Evolutionary conservation across 371 early-diverging fungal genomes (phyloP), one percentile per base, ranked within the genome.

Genomic region (Funneliformis caledonium): DNA sequence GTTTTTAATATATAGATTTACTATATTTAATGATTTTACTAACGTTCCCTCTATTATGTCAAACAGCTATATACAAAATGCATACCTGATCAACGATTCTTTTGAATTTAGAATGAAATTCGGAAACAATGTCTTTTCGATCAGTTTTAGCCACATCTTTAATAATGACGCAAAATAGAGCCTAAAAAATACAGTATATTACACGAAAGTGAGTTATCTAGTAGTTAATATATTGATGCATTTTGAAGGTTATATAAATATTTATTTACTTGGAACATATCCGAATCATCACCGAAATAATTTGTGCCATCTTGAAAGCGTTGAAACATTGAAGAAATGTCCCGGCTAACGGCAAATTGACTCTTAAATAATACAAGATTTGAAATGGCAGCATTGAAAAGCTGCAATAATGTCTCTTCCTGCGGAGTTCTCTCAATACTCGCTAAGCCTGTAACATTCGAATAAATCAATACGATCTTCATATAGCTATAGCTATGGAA

Each of bases 331-430:
- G 50, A 33, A 22, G 79, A 79, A 22, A 79, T 79, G 52, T 79
- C 79, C 11, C 79, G 50, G 59, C 60, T 79, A 16, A 79, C 72
- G 2, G 79, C 68, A 59, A 79, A 79, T 52, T 79, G 79, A 37
- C 60, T 79, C 16, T 79, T 79, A 26, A 79, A 79, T 11, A 79
- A 31, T 14, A 79, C 60, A 52, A 82, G 62, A 22, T 59, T 62
- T 8, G 81, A 79, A 14, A 81, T 56, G 3, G 83, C 84, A 19
- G 80, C 70, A 72, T 84, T 84, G 48, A 84, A 60, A 12, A 85
- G 37, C 22, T 74, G 52, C 31, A 85, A 79, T 10, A 84, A 61
- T 19, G 77, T 78, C 47, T 85, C 83, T 82, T 85, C 83, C 65
- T 84, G 82, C 12, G 64, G 52, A n/a, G 82, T 76, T 16, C 83